Evolutionary conservation across 75 land plant species (phyloP), one percentile per base, ranked within the genome.

Genomic region (Cupressus sempervirens): DNA sequence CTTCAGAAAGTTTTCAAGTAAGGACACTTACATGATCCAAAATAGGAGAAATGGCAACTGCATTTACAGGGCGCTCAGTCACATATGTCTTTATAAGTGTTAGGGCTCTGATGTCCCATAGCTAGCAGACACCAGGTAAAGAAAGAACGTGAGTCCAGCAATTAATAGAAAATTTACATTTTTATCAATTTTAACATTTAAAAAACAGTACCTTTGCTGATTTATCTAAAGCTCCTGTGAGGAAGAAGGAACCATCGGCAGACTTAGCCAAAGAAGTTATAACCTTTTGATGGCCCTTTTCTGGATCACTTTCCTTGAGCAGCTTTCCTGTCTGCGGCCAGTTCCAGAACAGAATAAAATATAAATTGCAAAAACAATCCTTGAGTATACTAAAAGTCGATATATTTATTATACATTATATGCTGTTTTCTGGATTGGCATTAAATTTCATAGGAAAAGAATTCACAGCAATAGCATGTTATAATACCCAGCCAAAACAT

Each of bases 31-130:
- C 99, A 94, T 97, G 99, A 85, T 96, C 93, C 86, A 97, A 92
- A 76, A 97, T 91, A 15, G 99, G 99, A 85, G 99, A 97, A 88
- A 97, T 96, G n/a, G 99, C 88, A 88, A 90, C 94, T 58, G 99
- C 99, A 92, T 97, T 97, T 32, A 97, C 98, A 30, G 99, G 99
- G 15, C 97, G 87, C 53, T 94, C 98, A 6, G 98, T 96, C 48
- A 86, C 89, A 83, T 97, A 97, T 4, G 99, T 97, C 91, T 97
- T 97, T 83, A 97, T 85, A 75, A 94, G 88, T 13, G 90, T 89
- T 82, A 97, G 84, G 10, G 96, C 94, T 86, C 99, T 93, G 20
- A 82, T 87, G 81, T 97, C 99, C 99, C 99, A 97, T 8, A 97
- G 92, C 98, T 95, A 80, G 32, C 32, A 46, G 45, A 4, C 56